phyloP scores from a whole-genome alignment of 805 yeast genomes.

The Sugiyamaella chiloensis region DNA sequence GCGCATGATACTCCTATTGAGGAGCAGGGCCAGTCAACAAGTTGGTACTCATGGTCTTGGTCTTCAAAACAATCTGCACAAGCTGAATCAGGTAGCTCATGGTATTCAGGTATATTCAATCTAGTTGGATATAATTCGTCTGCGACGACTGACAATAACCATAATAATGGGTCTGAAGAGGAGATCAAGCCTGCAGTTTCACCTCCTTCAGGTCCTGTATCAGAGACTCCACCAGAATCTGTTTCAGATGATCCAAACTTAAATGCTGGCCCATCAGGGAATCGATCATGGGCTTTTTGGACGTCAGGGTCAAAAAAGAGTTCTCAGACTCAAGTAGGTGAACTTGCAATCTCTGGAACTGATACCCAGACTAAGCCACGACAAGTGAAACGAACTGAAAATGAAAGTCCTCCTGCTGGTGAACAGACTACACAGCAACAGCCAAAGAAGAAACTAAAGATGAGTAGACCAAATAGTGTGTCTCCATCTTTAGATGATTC shows the following conservation, averaged over 20 bases:
- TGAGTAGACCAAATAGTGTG: conserved; percentile 27
- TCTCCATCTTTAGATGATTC: conserved; percentile 28
- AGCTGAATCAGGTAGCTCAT: neutral
- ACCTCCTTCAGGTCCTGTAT: conserved; percentile 4
- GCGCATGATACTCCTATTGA: neutral
- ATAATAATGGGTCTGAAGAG: neutral
- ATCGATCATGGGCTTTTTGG: conserved; percentile 37
- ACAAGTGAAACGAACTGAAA: conserved; percentile 20
- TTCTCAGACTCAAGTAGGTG: conserved; percentile 16
- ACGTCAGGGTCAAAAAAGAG: conserved; percentile 10
- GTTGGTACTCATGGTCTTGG: conserved; percentile 12
- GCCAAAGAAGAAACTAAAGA: conserved; percentile 11
- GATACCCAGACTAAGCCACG: conserved; percentile 30
- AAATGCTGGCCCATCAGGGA: conserved; percentile 9
- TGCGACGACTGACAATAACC: neutral
- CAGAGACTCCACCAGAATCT: neutral
- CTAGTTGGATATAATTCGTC: neutral
- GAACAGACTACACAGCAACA: conserved; percentile 9
- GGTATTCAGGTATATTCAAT: conserved; percentile 14
- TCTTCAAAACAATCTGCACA: neutral
- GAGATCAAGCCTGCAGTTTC: neutral
- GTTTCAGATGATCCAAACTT: conserved; percentile 2
- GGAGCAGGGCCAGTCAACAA: neutral
- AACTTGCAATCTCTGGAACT: conserved; percentile 34
- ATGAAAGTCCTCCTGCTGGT: conserved; percentile 12